Conservation (phyloP, 495 filamentous ascomycete species). For the Podospora tetraspora region DNA sequence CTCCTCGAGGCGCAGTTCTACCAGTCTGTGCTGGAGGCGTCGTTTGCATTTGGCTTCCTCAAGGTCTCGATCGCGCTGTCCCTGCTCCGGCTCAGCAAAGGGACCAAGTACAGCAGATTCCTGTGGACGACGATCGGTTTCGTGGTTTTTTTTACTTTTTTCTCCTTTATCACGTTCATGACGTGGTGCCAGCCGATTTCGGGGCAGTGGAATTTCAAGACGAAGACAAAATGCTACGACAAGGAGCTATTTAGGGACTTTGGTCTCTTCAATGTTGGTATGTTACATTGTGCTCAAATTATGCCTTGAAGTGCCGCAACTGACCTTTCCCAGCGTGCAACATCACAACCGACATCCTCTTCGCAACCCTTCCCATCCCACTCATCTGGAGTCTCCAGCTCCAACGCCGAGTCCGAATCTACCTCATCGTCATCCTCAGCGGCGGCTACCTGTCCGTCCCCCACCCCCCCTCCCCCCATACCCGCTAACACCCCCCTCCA, state of each 20-base stretch:
- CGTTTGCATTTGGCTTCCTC: constrained; percentile 39
- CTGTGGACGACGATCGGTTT: constrained; percentile 29
- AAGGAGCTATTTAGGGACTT: constrained; percentile 31
- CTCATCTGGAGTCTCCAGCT: constrained; percentile 44
- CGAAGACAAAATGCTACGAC: constrained; percentile 28
- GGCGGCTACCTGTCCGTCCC: constrained; percentile 39
- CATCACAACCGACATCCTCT: constrained; percentile 43
- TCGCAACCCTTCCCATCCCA: constrained; percentile 42
- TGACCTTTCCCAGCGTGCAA: constrained; percentile 34
- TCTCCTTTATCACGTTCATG: constrained; percentile 33
- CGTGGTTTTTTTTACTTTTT: constrained; percentile 30
- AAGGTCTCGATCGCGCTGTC: constrained; percentile 43
- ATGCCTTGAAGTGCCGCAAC: no score
- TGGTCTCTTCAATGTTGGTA: constrained; percentile 37
- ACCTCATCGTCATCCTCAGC: constrained; percentile 40
- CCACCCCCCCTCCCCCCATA: background rate
- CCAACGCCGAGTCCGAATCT: constrained; percentile 34
- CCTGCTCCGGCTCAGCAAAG: constrained; percentile 23
- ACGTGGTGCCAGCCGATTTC: constrained; percentile 33
- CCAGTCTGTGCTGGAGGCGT: constrained; percentile 35
- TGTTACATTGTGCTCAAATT: constrained; percentile 1
- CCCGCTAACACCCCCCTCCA: background rate
- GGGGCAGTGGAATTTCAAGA: constrained; percentile 30
- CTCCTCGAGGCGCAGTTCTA: constrained; percentile 40
- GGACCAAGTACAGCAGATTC: constrained; percentile 24